Percentiles rank a stretch among this genome's conserved stretches.
These are phyloP conservation scores for Malus sieversii DNA, from an alignment of 306 rosid genomes.

Conservation along the genomic window DNA sequence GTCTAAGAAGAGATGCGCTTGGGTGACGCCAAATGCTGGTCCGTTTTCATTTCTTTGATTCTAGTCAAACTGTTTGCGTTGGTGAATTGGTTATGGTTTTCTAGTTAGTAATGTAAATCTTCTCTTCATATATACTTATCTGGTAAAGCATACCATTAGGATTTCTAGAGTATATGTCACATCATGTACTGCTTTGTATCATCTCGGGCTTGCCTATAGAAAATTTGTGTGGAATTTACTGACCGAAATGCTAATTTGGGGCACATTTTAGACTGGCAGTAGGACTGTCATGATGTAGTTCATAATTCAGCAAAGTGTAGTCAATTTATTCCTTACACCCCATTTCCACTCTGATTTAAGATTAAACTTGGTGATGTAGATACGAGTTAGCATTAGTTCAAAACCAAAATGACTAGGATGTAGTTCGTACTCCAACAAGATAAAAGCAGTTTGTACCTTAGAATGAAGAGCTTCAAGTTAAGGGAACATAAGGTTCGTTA, in stretches of 20 bases:
- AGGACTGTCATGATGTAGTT: neutral
- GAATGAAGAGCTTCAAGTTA: slow-evolving; percentile 3
- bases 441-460: neutral
- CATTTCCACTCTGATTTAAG: neutral
- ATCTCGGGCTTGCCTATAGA: neutral
- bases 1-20: slow-evolving; percentile 63
- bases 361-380: neutral
- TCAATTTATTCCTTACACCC: neutral
- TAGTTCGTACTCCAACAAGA: neutral
- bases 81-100: neutral
- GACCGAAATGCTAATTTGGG: neutral
- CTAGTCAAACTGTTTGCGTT: neutral
- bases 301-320: neutral
- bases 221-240: neutral
- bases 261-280: neutral
- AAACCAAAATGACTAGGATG: neutral
- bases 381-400: neutral
- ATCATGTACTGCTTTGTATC: neutral
- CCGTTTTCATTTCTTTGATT: slow-evolving; percentile 24
- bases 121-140: neutral
- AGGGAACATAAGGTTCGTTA: neutral
- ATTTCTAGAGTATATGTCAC: neutral
- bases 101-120: neutral
- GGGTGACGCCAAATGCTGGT: slow-evolving; percentile 89
- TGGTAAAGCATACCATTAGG: neutral